Evolutionary conservation across 768 basidiomycete species (phyloP).

Genomic region (Mycena alexandri): DNA sequence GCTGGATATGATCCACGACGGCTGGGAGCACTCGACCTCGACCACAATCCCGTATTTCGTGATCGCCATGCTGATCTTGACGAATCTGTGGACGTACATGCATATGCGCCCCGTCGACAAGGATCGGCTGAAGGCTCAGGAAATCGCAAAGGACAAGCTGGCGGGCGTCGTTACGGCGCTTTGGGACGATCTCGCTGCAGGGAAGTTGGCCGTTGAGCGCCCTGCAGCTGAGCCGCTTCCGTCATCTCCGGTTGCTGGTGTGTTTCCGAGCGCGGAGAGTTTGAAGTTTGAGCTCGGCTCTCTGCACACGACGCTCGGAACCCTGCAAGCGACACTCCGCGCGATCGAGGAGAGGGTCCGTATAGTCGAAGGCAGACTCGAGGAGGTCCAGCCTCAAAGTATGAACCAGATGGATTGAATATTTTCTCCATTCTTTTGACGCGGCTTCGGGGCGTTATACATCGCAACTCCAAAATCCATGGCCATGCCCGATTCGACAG

Average conservation of each 20-base stretch:
- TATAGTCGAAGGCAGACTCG: constrained; percentile 58
- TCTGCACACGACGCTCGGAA: constrained; percentile 58
- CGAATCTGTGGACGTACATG: constrained; percentile 78
- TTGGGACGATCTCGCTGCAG: constrained; percentile 75
- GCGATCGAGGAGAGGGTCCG: constrained; percentile 68
- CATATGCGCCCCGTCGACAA: constrained; percentile 49
- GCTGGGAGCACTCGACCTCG: constrained; percentile 81
- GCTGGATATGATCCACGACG: constrained; percentile 82
- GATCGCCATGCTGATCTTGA: constrained; percentile 78
- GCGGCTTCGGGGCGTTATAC: no score
- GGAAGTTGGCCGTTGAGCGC: constrained; percentile 46
- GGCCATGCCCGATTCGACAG: no score
- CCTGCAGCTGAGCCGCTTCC: constrained; percentile 11
- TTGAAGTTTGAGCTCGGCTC: constrained; percentile 64
- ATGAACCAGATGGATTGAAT: constrained; percentile 23
- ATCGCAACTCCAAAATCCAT: no score
- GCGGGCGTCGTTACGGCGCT: constrained; percentile 78
- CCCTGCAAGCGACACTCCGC: constrained; percentile 67
- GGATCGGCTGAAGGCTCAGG: constrained; percentile 62
- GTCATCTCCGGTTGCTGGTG: constrained; percentile 19
- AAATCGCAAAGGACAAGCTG: constrained; percentile 71
- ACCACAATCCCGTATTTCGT: constrained; percentile 81
- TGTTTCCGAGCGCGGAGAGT: constrained; percentile 36
- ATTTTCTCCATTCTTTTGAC: not conserved
- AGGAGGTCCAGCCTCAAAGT: constrained; percentile 32